These are phyloP conservation scores for Ceriops decandra DNA, from an alignment of 345 rosid genomes.

Conservation along the genomic window DNA sequence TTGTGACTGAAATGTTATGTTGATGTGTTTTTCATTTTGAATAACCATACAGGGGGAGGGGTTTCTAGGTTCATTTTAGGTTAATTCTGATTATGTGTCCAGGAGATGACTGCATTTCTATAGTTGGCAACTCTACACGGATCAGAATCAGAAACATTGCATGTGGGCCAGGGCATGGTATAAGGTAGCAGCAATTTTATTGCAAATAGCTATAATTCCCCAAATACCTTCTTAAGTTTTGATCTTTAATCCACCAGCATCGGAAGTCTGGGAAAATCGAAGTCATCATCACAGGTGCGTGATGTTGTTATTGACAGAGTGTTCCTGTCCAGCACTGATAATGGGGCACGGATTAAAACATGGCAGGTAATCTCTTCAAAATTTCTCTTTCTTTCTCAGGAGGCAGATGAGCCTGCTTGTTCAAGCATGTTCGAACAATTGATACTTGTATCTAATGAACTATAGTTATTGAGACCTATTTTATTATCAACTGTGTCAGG, in stretches of 20 bases:
- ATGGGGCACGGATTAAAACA: slow-evolving; percentile 89
- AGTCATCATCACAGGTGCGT: slow-evolving; percentile 52
- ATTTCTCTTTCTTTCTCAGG: slow-evolving; percentile 1
- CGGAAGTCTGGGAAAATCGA: slow-evolving; percentile 82
- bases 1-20: background rate
- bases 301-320: slow-evolving; percentile 60
- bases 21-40: background rate
- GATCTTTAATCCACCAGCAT: slow-evolving; percentile 40
- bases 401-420: background rate
- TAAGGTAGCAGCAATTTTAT: slow-evolving; percentile 49
- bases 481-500: slow-evolving; percentile 39
- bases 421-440: background rate
- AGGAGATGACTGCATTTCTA: slow-evolving; percentile 98
- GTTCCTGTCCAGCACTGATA: slow-evolving; percentile 55
- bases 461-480: slow-evolving; percentile 11
- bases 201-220: background rate
- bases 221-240: slow-evolving; percentile 5
- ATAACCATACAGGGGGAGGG: background rate
- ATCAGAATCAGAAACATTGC: slow-evolving; percentile 52
- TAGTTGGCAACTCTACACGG: slow-evolving; percentile 67
- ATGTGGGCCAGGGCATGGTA: slow-evolving; percentile 99
- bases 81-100: slow-evolving; percentile 6
- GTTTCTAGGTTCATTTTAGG: background rate
- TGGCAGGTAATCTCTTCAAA: slow-evolving; percentile 68
- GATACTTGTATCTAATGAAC: background rate